Evolutionary conservation across 192 early-diverging fungal species (phyloP), one percentile per base, ranked within the genome.

Genomic region (Gonapodya prolifera): DNA sequence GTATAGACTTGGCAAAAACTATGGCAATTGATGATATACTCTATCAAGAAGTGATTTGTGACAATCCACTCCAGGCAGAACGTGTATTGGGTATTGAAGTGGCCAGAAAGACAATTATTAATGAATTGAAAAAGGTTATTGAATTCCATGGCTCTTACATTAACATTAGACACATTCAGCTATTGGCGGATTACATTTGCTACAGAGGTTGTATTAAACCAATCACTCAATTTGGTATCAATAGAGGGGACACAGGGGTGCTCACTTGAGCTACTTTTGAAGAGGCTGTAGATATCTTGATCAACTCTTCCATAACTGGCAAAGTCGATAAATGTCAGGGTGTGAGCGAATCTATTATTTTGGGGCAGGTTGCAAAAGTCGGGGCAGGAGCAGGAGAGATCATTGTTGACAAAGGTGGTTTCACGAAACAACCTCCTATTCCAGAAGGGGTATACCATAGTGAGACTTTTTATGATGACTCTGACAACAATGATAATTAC

Each of bases 161-260:
- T 78, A 99, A 99, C 87, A 97, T 98, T 83, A 91, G 97, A 71
- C 97, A 99, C 79, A 84, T 99, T 85, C 91, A 96, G 30, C 84
- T 98, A 81, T 90, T 99, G 75, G 92, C 93, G 70, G 97, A 99
- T 84, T 92, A 95, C 34, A 99, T 99, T 96, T 97, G 95, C 2
- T 90, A 94, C 34, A 89, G 92, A 31, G 97, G 97, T 70, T 84
- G 89, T 70, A 81, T 99, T 79, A 98, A 96, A 89, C 94, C 97
- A 31, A 99, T 99, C 80, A 96, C 96, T 0, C 92, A 96, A 71
- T 96, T 98, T 78, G 97, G 97, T 81, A 99, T 99, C 82, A 99
- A 97, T 83, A 89, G 96, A 36, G 91, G 95, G 18, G 95, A 96
- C 79, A 92, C 95, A 0, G 95, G 95, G 69, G 95, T 94, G 8